Evolutionary conservation across 306 rosid species (phyloP), one percentile per base, ranked within the genome.

Genomic region (Castanospermum australe): DNA sequence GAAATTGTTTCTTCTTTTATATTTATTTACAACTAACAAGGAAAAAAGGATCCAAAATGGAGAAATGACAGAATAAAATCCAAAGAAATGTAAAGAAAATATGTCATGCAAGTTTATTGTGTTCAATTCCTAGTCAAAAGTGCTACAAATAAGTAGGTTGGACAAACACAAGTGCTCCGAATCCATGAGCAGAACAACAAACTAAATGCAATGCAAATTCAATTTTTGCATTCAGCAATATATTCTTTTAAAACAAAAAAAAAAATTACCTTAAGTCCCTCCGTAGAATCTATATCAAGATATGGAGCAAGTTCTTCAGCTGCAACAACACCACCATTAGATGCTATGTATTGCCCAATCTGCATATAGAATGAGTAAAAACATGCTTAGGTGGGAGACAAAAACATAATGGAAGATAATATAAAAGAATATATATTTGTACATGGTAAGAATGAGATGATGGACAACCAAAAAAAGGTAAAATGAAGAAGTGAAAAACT

Each of bases 241-340:
- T 28, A 73, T 28, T 75, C 44, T 71, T 25, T 57, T 36, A 13
- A 67, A 54, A 70, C 63, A 12, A 13, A 54, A 70, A 67, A 12
- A 13, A 17, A 82, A 81, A 79, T 83, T 80, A 96, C 98, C 86
- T 75, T 75, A 18, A 86, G 75, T 52, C 71, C 82, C 73, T 82
- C 86, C 0, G 73, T 62, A 54, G 91, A 80, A 63, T 89, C 87
- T 74, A 93, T 67, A 68, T 93, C 98, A 85, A 93, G 93, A 88
- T 90, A 96, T 42, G 98, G 98, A 76, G 96, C 97, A 79, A 96
- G 90, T 85, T 96, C 99, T 89, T 96, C 98, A 38, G 99, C 96
- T 41, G 99, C 81, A 59, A 96, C 94, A 78, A 96, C 98, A 63
- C 98, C 99, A 76, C 96, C 98, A 78, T 96, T 91, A 65, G 97